Evolutionary conservation across 2,329 filamentous ascomycete genomes (phyloP), one percentile per base, ranked within the genome.

Genomic region (Alternaria longipes): DNA sequence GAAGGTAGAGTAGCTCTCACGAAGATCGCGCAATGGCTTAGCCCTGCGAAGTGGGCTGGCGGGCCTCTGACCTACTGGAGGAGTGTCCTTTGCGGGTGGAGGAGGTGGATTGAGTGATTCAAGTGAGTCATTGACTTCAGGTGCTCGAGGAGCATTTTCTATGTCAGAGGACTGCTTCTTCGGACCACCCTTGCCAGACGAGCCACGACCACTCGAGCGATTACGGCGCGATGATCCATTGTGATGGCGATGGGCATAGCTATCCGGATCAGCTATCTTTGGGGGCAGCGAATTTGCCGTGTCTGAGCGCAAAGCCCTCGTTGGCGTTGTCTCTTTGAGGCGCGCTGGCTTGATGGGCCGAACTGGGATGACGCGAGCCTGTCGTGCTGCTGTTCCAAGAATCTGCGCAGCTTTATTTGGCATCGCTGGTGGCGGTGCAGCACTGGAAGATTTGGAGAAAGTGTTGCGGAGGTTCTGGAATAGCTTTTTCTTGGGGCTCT

Each of bases 21-120:
- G 70, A 8, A 68, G 62, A 9, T 68, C 57, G 8, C 64, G 52
- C 4, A 60, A 52, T 26, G 60, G 65, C 8, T 59, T 55, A 28
- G 63, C 62, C 46, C 64, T 64, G 30, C 68, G 68, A 28, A 73
- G 64, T 18, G 68, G 69, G 45, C 67, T 71, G 14, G 60, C 9
- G 16, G 65, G 49, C 18, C 62, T 58, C 1, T 34, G 56, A 22
- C 34, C 61, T 66, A 32, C 20, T 50, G 42, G 49, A 32, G 81
- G 81, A 0, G 81, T 83, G 59, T 82, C 78, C 58, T 83, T 83
- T 14, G 77, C 71, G 6, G 80, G 81, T 20, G 81, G 81, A 3
- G 80, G 82, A 5, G 81, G 81, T 12, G 80, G 73, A 9, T 56
- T 32, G 8, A 57, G 53, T 20, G 60, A 64, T n/a, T 66, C 65